Base-by-base conservation (phyloP, 2,329 filamentous ascomycete species). In the Neonectria hederae region DNA sequence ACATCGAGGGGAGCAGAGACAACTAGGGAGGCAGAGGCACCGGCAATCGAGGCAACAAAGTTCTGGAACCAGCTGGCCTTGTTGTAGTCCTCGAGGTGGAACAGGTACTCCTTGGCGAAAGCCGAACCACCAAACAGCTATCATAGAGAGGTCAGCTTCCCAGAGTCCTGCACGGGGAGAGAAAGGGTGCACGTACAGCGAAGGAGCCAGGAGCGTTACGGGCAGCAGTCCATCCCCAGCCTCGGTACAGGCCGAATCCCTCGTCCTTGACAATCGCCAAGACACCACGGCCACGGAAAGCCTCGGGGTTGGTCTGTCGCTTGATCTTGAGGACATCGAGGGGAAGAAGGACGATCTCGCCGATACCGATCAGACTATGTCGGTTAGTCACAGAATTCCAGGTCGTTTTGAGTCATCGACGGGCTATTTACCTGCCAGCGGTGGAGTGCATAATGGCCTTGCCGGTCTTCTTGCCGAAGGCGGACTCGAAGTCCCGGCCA, bases 241-340 rank as follows among this genome's bases (percentile, higher is more conserved):
- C 96, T 77, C 96, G 89, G 84, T 99, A 99, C 55, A 99, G 83
- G 54, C 94, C 94, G 76, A 98, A 97, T 38, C 96, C 96, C 81
- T 99, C 96, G 77, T 99, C 96, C 63, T 88, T 87, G 66, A 99
- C 87, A 70, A 99, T 98, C 81, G 87, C 91, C 77, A 98, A 83
- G 65, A 99, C 86, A 67, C 96, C 96, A 75, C 96, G 92, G 73
- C 95, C 95, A 72, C 94, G 89, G 89, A 99, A 99, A 38, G 96
- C 94, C 77, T 98, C 96, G 43, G 96, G 96, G 86, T 99, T 99
- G 72, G 96, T 99, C 84, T 99, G 96, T 75, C 96, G 90, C 88
- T 99, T 99, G 84, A 99, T 99, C 88, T 99, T 99, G 68, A 99
- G 88, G 42, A 99, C 95, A 74, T 99, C 96, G 65, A 99, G 89